These are phyloP conservation scores for Sclerotinia nivalis DNA, from an alignment of 2,329 filamentous ascomycete species.

Conservation along the genomic window DNA sequence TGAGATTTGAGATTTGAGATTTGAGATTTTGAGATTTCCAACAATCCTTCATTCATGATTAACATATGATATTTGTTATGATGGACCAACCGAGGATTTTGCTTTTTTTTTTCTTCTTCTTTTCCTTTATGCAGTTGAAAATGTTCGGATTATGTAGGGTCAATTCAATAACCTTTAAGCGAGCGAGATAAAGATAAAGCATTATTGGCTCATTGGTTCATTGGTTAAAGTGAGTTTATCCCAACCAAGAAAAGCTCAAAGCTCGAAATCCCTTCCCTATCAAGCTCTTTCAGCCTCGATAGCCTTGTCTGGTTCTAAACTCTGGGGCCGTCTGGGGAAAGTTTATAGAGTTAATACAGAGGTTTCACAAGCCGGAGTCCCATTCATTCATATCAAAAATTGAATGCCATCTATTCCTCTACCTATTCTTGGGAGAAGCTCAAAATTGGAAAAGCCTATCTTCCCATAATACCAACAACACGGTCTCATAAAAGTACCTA, in stretches of 20 bases:
- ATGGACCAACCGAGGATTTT: not conserved
- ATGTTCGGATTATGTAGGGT: not conserved
- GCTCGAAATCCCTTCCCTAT: not conserved
- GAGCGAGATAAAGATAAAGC: conserved; percentile 6
- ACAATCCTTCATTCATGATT: not conserved
- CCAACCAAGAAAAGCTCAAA: no score
- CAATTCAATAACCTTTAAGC: conserved; percentile 4
- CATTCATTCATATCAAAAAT: not conserved
- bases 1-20: not conserved
- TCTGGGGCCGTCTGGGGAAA: not conserved
- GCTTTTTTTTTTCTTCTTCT: not conserved
- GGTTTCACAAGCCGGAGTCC: not conserved
- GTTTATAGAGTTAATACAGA: not conserved
- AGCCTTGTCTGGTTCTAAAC: not conserved
- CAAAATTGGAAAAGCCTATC: not conserved
- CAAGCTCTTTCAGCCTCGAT: conserved; percentile 7
- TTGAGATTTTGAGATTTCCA: not conserved
- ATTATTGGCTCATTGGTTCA: not conserved
- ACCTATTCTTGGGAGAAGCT: no score
- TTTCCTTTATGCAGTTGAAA: not conserved
- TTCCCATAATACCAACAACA: not conserved
- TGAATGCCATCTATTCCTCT: not conserved
- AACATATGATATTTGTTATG: not conserved
- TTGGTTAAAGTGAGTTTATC: not conserved
- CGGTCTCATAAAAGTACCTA: not conserved